Evolutionary conservation across 164 flowering plant genomes (phyloP).

Genomic region (Saururus chinensis): DNA sequence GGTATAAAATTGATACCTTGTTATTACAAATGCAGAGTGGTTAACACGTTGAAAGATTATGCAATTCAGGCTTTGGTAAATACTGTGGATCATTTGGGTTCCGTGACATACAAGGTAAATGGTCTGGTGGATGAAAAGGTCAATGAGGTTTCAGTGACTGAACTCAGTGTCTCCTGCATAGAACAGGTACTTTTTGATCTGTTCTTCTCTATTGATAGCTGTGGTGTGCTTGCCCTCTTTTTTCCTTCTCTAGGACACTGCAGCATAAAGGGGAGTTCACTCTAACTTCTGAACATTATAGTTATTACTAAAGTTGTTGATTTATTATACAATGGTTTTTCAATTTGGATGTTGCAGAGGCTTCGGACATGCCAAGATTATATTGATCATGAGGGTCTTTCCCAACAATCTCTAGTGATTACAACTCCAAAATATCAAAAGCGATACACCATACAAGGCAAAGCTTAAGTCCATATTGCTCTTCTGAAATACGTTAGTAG

Average conservation of each 20-base stretch:
- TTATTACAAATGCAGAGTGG: slow-evolving; percentile 38
- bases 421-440: slow-evolving; percentile 70
- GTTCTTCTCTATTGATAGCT: background rate
- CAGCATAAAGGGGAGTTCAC: background rate
- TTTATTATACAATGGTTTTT: background rate
- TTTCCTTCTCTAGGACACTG: no score
- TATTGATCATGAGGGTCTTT: slow-evolving; percentile 61
- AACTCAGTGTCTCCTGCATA: slow-evolving; percentile 66
- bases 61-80: slow-evolving; percentile 81
- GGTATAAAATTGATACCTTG: background rate
- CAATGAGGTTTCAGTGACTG: slow-evolving; percentile 63
- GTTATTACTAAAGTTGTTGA: background rate
- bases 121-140: slow-evolving; percentile 70
- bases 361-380: slow-evolving; percentile 62
- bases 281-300: background rate
- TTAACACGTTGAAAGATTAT: slow-evolving; percentile 77
- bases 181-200: slow-evolving; percentile 47
- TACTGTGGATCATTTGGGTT: slow-evolving; percentile 92
- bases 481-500: background rate
- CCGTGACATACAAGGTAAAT: slow-evolving; percentile 67
- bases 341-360: slow-evolving; percentile 35
- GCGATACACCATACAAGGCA: slow-evolving; percentile 79
- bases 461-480: background rate
- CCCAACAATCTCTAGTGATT: slow-evolving; percentile 68
- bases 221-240: background rate